Conservation (phyloP, 192 early-diverging fungal genomes). For the Gamsiella multidivaricata region DNA sequence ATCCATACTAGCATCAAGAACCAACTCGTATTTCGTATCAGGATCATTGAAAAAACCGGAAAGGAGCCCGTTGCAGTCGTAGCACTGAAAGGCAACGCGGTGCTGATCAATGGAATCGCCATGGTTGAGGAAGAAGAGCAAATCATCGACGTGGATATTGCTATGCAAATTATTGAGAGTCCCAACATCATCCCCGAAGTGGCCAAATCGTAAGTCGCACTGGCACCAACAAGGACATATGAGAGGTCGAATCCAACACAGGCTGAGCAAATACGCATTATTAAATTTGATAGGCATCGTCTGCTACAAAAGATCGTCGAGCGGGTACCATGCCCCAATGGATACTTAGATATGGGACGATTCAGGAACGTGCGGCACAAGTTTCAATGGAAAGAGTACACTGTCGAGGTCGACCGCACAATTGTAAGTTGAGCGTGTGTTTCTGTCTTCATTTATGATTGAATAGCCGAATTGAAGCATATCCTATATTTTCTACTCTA, state of each 20-base stretch:
- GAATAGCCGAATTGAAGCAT: background rate
- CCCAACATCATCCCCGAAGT: slow-evolving; percentile 28
- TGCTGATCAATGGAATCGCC: slow-evolving; percentile 42
- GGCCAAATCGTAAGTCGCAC: slow-evolving; percentile 19
- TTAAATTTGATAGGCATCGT: slow-evolving; percentile 23
- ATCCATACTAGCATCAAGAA: slow-evolving; percentile 21
- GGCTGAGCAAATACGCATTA: background rate
- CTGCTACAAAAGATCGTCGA: slow-evolving; percentile 46
- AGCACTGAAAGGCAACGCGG: slow-evolving; percentile 48
- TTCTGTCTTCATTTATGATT: too few relatives aligned
- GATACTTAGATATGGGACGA: slow-evolving; percentile 41
- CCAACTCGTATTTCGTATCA: slow-evolving; percentile 39
- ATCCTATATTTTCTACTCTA: too few relatives aligned
- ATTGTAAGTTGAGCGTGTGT: slow-evolving; percentile 14
- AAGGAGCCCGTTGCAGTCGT: slow-evolving; percentile 31
- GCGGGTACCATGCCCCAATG: slow-evolving; percentile 25
- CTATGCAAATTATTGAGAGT: slow-evolving; percentile 28
- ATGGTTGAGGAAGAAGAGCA: slow-evolving; percentile 47
- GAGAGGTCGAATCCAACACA: background rate
- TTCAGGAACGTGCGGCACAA: slow-evolving; percentile 48
- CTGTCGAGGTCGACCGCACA: slow-evolving; percentile 42
- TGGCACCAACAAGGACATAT: too few relatives aligned
- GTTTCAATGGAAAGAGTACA: slow-evolving; percentile 33
- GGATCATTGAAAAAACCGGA: slow-evolving; percentile 40
- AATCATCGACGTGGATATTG: slow-evolving; percentile 14